Percentiles rank a stretch among this genome's conserved stretches.
These are phyloP conservation scores for Arthroderma uncinatum DNA, from an alignment of 2,329 filamentous ascomycete species.

Conservation along the genomic window DNA sequence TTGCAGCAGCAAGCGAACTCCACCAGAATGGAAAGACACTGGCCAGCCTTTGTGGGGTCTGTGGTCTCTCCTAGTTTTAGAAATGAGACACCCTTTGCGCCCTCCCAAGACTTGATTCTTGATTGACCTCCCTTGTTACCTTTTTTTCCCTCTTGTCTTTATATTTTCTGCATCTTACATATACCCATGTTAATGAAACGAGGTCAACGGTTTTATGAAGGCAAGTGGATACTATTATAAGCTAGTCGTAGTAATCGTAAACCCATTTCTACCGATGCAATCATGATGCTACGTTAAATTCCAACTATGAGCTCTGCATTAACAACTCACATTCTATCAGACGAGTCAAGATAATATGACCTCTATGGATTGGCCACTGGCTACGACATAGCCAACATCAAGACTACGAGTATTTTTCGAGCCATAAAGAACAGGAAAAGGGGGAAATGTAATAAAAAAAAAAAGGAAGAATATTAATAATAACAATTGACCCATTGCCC, in stretches of 20 bases:
- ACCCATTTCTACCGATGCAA: background rate
- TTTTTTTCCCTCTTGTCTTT: background rate
- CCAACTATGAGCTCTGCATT: background rate
- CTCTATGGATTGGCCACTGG: background rate
- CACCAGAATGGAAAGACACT: background rate
- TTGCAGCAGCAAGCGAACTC: background rate
- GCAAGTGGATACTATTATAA: background rate
- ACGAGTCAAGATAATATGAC: background rate
- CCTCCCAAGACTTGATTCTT: background rate
- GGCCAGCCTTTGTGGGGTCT: background rate
- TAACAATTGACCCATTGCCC: constrained; percentile 1
- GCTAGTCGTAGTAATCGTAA: background rate
- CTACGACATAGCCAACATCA: background rate
- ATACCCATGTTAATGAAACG: constrained; percentile 6
- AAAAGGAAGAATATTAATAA: background rate
- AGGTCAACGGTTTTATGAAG: constrained; percentile 3
- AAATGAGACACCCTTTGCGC: constrained; percentile 3
- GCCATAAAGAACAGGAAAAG: background rate
- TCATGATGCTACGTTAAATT: background rate
- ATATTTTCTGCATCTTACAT: constrained; percentile 1
- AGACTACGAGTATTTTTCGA: background rate
- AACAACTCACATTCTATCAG: background rate
- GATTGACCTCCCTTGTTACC: background rate
- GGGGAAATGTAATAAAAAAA: background rate
- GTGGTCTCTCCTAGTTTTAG: constrained; percentile 3